Percentiles rank a stretch among this genome's conserved stretches.
Conservation (phyloP, 352 stramenopile species). For the Phytophthora nicotianae region DNA sequence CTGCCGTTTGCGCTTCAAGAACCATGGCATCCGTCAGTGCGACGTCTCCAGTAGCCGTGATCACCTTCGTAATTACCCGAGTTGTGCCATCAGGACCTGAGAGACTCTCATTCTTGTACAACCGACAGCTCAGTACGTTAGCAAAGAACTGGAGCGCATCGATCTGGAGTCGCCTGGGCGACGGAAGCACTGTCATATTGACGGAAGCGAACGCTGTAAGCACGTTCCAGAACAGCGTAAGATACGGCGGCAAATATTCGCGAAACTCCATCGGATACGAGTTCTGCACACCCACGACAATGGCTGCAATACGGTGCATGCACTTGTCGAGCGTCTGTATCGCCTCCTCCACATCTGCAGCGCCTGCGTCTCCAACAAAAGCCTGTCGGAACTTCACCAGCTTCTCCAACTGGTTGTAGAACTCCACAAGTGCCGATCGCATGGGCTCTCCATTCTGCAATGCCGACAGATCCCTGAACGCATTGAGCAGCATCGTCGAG, state of each 20-base stretch:
- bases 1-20: conserved; percentile 61
- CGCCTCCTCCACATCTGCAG: conserved; percentile 17
- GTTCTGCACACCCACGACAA: conserved; percentile 78
- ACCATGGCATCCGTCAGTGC: conserved; percentile 80
- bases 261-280: conserved; percentile 87
- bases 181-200: conserved; percentile 6
- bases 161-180: conserved; percentile 59
- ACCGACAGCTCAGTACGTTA: conserved; percentile 77
- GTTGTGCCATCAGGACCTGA: conserved; percentile 43
- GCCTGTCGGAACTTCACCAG: conserved; percentile 54
- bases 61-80: conserved; percentile 71
- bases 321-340: conserved; percentile 62
- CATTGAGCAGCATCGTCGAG: conserved; percentile 69
- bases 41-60: conserved; percentile 80
- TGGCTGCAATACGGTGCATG: conserved; percentile 60
- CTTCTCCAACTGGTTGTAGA: conserved; percentile 76
- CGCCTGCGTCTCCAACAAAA: conserved; percentile 15
- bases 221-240: conserved; percentile 71
- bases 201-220: conserved; percentile 34
- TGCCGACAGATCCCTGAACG: conserved; percentile 64
- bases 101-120: conserved; percentile 83
- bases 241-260: conserved; percentile 69
- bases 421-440: conserved; percentile 59
- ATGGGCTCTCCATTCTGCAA: conserved; percentile 65
- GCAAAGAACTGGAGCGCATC: conserved; percentile 80